phyloP scores from a whole-genome alignment of 2,329 filamentous ascomycete species.

The Aspergillus sp. region DNA sequence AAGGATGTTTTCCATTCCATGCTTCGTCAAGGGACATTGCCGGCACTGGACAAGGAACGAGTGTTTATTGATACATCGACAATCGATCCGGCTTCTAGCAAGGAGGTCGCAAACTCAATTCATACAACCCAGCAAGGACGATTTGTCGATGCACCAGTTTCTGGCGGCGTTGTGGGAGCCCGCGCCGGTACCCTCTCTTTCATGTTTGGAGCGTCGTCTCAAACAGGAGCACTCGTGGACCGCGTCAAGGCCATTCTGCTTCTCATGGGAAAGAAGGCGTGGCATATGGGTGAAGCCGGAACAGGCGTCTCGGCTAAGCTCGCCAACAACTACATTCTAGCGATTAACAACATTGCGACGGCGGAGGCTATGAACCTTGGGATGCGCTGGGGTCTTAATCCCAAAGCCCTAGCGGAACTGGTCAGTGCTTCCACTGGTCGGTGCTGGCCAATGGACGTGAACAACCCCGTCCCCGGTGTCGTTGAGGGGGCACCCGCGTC shows the following conservation, averaged over 20 bases:
- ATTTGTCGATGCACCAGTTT: conserved; percentile 96
- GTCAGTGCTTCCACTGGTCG: conserved; percentile 92
- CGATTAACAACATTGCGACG: conserved; percentile 81
- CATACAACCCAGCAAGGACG: conserved; percentile 65
- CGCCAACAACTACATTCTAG: conserved; percentile 95
- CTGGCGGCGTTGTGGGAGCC: conserved; percentile 90
- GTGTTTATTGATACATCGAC: conserved; percentile 96
- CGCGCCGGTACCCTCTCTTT: conserved; percentile 86
- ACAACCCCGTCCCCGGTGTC: conserved; percentile 90
- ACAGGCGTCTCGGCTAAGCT: conserved; percentile 88
- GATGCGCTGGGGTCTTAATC: conserved; percentile 61
- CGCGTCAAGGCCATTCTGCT: conserved; percentile 68
- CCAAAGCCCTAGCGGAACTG: conserved; percentile 72
- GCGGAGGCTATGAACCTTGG: conserved; percentile 68
- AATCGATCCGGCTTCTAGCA: conserved; percentile 86
- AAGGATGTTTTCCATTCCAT: conserved; percentile 78
- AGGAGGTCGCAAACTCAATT: conserved; percentile 70
- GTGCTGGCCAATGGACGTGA: conserved; percentile 94
- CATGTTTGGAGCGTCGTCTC: conserved; percentile 75
- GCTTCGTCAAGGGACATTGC: conserved; percentile 57
- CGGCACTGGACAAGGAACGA: conserved; percentile 57
- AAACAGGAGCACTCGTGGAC: conserved; percentile 53
- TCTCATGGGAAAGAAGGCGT: conserved; percentile 80
- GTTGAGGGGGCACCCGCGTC: conserved; percentile 72
- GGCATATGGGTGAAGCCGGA: conserved; percentile 83